Conservation (phyloP, 1,284 basidiomycete species). For the Malassezia equina region DNA sequence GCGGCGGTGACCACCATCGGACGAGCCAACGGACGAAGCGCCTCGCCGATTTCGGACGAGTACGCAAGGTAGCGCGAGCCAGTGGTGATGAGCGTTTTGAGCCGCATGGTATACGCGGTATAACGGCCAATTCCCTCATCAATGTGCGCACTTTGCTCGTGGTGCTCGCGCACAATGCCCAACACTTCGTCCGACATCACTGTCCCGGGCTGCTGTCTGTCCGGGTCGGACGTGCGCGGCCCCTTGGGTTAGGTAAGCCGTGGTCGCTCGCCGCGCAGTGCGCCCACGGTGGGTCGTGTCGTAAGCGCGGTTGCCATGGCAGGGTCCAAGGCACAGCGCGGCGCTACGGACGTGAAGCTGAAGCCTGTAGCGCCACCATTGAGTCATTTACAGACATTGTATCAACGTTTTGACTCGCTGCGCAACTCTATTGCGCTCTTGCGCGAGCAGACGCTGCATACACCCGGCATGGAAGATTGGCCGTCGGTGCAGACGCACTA, state of each 20-base stretch:
- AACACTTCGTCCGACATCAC: conserved; percentile 1
- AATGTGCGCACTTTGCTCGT: conserved; percentile 9
- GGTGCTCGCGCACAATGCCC: conserved; percentile 8
- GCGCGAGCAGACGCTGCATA: conserved; percentile 31
- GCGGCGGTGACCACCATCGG: conserved; percentile 68
- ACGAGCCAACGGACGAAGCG: conserved; percentile 75
- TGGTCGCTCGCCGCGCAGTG: neutral
- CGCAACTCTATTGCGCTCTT: conserved; percentile 29
- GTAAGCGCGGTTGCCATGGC: neutral
- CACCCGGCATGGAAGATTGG: conserved; percentile 37
- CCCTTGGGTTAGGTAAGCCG: neutral
- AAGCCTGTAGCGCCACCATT: conserved; percentile 19
- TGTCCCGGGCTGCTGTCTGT: neutral
- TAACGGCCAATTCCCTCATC: conserved; percentile 32
- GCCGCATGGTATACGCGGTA: conserved; percentile 33
- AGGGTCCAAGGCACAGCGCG: neutral
- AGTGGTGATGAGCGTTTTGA: conserved; percentile 32
- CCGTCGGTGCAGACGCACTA: conserved; percentile 30
- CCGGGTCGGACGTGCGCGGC: neutral
- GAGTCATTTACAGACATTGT: conserved; percentile 28
- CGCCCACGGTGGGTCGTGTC: too few species aligned
- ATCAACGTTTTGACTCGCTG: conserved; percentile 34
- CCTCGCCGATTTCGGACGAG: conserved; percentile 83
- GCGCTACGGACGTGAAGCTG: conserved; percentile 14
- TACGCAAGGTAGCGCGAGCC: conserved; percentile 47